phyloP scores from a whole-genome alignment of 345 rosid species.

The Sonneratia caseolaris region DNA sequence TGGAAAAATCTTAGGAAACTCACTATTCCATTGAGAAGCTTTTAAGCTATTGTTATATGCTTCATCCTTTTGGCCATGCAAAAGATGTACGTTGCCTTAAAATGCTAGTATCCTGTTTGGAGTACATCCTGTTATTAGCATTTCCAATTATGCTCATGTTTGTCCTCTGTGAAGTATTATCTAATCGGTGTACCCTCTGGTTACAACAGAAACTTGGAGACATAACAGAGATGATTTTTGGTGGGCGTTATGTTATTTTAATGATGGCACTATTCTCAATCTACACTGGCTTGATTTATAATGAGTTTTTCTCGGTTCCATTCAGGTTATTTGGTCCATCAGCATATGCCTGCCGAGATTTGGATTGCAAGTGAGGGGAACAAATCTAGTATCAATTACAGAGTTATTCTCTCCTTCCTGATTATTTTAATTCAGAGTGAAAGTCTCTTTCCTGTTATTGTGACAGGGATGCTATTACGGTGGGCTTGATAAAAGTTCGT shows the following conservation, averaged over 20 bases:
- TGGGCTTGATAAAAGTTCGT: conserved; percentile 68
- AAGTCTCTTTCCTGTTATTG: conserved; percentile 7
- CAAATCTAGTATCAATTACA: conserved; percentile 1
- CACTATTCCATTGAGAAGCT: background rate
- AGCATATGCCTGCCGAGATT: conserved; percentile 93
- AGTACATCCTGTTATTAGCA: background rate
- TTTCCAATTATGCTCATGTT: background rate
- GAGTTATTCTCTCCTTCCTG: background rate
- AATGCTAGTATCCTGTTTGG: background rate
- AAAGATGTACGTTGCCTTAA: background rate
- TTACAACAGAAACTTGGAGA: conserved; percentile 79
- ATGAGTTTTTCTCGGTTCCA: conserved; percentile 96
- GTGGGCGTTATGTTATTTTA: conserved; percentile 91
- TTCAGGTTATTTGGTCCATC: conserved; percentile 73
- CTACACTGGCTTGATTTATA: conserved; percentile 87
- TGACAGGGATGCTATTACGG: conserved; percentile 70
- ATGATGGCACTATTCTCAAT: conserved; percentile 95
- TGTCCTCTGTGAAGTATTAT: background rate
- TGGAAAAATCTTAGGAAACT: background rate
- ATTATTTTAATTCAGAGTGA: background rate
- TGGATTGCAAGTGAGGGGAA: conserved; percentile 63
- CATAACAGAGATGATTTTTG: conserved; percentile 93
- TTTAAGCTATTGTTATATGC: background rate
- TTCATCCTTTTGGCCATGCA: background rate
- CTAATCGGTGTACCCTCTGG: background rate